These are phyloP conservation scores for Gaillardinia entomophila DNA, from an alignment of 805 yeast species.

Conservation along the genomic window DNA sequence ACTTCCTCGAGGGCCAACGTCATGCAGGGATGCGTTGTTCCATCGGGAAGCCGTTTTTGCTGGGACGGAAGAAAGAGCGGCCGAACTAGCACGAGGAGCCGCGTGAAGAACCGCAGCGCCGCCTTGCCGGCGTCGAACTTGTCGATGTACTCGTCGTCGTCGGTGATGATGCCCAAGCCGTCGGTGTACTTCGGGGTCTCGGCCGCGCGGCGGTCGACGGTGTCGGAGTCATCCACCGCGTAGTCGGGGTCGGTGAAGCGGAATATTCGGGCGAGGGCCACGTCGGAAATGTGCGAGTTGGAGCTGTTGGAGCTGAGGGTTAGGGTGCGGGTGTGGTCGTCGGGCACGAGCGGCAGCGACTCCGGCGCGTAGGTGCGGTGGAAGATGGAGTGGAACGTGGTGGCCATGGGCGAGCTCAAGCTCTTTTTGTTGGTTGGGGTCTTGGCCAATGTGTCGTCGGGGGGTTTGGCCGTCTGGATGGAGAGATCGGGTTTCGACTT, in stretches of 20 bases:
- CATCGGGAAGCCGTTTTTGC: conserved; percentile 15
- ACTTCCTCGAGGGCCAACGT: conserved; percentile 26
- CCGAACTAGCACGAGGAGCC: conserved; percentile 12
- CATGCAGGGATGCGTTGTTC: conserved; percentile 15
- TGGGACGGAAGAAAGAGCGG: conserved; percentile 22
- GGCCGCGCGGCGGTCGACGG: conserved; percentile 23
- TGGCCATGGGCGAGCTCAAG: conserved; percentile 19
- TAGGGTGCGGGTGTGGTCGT: conserved; percentile 2
- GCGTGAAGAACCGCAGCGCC: conserved; percentile 12
- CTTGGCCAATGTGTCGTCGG: conserved; percentile 1
- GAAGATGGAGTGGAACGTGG: conserved; percentile 28
- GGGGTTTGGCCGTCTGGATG: conserved; percentile 21
- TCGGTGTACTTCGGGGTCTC: conserved; percentile 5
- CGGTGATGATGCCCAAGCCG: conserved; percentile 15
- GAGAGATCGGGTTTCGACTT: conserved; percentile 23
- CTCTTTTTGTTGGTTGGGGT: background rate
- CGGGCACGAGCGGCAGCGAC: conserved; percentile 3
- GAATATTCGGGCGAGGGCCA: conserved; percentile 23
- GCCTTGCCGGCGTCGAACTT: conserved; percentile 14
- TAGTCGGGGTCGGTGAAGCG: conserved; percentile 30
- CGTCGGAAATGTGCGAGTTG: conserved; percentile 25
- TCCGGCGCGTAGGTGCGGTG: conserved; percentile 17
- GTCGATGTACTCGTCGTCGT: conserved; percentile 7
- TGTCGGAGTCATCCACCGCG: conserved; percentile 18
- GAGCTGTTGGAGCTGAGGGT: conserved; percentile 28